Evolutionary conservation across 495 filamentous ascomycete genomes (phyloP), one percentile per base, ranked within the genome.

Genomic region (Penicillium antarcticum): DNA sequence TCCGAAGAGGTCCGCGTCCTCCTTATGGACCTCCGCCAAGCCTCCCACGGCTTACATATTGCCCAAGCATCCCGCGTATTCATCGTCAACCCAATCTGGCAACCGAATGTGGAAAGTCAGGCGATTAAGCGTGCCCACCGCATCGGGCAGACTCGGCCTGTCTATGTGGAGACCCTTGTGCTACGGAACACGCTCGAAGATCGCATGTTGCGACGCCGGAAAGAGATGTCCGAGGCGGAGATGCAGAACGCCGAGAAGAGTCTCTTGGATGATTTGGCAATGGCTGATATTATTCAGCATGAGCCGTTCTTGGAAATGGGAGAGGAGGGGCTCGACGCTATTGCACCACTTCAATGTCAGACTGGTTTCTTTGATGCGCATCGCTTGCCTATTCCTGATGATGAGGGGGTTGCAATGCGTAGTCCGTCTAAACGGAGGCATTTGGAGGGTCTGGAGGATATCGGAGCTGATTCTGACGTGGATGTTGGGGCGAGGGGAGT

Each of bases 121-220:
- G 92, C 92, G 3, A 88, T 97, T 55, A 95, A 92, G 56, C 86
- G 92, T 58, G 90, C 89, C 0, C 87, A 95, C 53, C 78, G 92
- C 23, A 95, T 97, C 54, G 89, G 90, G 2, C 92, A 96, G 62
- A 82, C 80, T 9, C 81, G 79, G 48, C 82, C 86, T 0, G 94
- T 97, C 0, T 83, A 81, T 8, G 92, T 96, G 7, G 90, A 96
- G 67, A 97, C 91, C 0, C 75, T 97, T 1, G 88, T 92, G 0
- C 65, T 94, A n/a, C 75, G 80, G 38, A 86, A 82, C 34, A 95
- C 88, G 4, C 76, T 97, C 2, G 92, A 97, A 56, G 91, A 97
- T 63, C 80, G 83, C 17, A 94, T 97, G 68, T 72, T 94, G 0
- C 70, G 83, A 34, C 80, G 91, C 5, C 69, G 87, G 13, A 81